These are phyloP conservation scores for Kockiozyma suomiensis DNA, from an alignment of 805 yeast genomes.

Conservation along the genomic window DNA sequence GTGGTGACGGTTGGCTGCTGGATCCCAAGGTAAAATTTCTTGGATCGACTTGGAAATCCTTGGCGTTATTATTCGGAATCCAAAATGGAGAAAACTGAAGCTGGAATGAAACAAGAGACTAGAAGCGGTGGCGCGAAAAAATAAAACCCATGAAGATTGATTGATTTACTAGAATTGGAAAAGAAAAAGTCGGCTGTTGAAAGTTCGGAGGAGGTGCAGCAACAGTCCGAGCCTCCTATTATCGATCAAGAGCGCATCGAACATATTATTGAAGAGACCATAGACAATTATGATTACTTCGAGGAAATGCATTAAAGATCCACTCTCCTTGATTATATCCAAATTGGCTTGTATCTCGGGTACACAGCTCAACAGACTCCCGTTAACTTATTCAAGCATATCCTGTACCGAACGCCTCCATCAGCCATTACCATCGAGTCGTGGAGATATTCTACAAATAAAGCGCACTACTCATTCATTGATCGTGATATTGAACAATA, in stretches of 20 bases:
- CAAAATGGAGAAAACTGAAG: too few species aligned
- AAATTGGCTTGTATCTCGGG: not conserved
- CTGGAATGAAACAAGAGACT: too few species aligned
- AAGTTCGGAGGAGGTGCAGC: too few species aligned
- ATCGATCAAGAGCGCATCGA: too few species aligned
- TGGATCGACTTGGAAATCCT: too few species aligned
- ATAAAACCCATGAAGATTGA: too few species aligned
- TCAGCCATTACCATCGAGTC: not conserved
- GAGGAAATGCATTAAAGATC: not conserved
- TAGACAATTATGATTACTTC: not conserved
- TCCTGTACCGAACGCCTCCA: not conserved
- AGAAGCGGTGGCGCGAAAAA: too few species aligned
- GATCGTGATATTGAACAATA: not conserved
- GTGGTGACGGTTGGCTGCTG: too few species aligned
- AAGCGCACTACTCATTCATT: not conserved
- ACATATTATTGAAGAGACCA: not conserved
- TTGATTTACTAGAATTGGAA: not conserved
- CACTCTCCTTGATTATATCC: not conserved
- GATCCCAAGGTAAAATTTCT: too few species aligned
- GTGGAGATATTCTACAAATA: slow-evolving; percentile 3
- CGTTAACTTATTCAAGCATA: not conserved
- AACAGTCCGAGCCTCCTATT: too few species aligned
- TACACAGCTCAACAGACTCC: not conserved
- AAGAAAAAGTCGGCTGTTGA: not conserved
- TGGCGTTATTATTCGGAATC: too few species aligned